Evolutionary conservation across 495 filamentous ascomycete genomes (phyloP).

Genomic region (Aspergillus ostianus): DNA sequence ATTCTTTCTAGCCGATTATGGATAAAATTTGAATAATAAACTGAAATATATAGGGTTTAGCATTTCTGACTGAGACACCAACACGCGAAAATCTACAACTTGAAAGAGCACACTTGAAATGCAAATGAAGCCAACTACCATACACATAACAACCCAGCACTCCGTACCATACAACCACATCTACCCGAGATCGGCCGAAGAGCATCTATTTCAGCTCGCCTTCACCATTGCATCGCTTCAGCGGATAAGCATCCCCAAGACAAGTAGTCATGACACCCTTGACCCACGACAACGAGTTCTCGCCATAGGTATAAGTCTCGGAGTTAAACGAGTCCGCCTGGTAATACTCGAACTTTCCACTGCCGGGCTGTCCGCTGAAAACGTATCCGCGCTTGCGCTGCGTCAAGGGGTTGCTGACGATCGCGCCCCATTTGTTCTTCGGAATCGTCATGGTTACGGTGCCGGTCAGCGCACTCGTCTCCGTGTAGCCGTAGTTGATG

Average conservation of each 20-base stretch:
- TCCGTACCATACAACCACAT: no score
- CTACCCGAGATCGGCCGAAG: no score
- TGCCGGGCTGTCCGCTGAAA: slow-evolving; percentile 14
- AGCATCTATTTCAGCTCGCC: slow-evolving; percentile 10
- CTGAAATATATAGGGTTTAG: no score
- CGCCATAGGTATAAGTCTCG: slow-evolving; percentile 2
- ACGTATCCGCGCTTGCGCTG: slow-evolving; percentile 15
- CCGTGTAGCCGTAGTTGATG: slow-evolving; percentile 9
- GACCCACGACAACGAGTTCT: slow-evolving; percentile 13
- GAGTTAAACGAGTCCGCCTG: slow-evolving; percentile 19
- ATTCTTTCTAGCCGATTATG: no score
- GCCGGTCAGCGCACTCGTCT: slow-evolving; percentile 15
- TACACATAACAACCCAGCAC: no score
- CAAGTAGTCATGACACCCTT: slow-evolving; percentile 19
- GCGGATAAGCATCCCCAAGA: slow-evolving; percentile 15
- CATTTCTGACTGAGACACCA: no score
- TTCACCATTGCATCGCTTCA: slow-evolving; percentile 13
- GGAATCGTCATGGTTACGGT: slow-evolving; percentile 22
- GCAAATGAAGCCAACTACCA: no score
- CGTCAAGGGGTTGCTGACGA: slow-evolving; percentile 19
- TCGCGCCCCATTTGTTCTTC: slow-evolving; percentile 17
- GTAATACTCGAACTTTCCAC: slow-evolving; percentile 12
- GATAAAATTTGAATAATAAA: no score
- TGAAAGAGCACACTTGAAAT: no score
- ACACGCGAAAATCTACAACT: no score